A percentile compares a stretch with the other conserved stretches of the same genome.
Conservation (phyloP, 257 asterid species). For the Nicotiana knightiana region DNA sequence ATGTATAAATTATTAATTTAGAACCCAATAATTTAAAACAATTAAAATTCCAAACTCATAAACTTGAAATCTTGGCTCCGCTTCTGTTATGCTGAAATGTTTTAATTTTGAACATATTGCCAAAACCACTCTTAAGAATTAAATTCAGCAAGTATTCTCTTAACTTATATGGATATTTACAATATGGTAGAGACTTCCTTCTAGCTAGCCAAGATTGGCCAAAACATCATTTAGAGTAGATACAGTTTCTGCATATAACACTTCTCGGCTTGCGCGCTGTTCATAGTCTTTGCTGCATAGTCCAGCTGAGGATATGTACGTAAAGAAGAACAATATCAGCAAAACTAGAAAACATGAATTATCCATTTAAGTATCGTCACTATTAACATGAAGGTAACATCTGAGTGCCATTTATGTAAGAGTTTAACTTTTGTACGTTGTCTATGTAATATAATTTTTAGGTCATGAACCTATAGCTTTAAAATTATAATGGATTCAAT, state of each 20-base stretch:
- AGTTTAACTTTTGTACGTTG: too few relatives aligned
- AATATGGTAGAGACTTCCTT: background rate
- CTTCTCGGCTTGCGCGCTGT: slow-evolving; percentile 68
- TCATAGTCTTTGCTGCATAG: slow-evolving; percentile 84
- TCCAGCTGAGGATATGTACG: slow-evolving; percentile 48
- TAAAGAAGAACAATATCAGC: background rate
- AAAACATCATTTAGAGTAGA: slow-evolving; percentile 60
- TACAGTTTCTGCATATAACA: slow-evolving; percentile 73
- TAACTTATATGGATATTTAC: background rate
- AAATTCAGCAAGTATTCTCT: background rate
- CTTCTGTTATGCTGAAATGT: background rate
- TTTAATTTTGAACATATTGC: background rate
- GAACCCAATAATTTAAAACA: too few relatives aligned
- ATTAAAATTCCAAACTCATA: too few relatives aligned
- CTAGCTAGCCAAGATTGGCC: slow-evolving; percentile 59
- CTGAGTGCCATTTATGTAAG: too few relatives aligned
- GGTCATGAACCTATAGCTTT: too few relatives aligned
- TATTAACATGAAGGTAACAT: too few relatives aligned
- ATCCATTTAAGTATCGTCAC: too few relatives aligned
- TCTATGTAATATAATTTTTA: too few relatives aligned
- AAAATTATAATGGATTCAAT: too few relatives aligned
- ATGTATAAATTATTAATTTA: too few relatives aligned
- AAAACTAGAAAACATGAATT: too few relatives aligned
- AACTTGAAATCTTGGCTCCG: too few relatives aligned
- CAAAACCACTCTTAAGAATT: background rate